Base-by-base conservation (phyloP, 495 filamentous ascomycete species). In the Podospora pseudopauciseta region DNA sequence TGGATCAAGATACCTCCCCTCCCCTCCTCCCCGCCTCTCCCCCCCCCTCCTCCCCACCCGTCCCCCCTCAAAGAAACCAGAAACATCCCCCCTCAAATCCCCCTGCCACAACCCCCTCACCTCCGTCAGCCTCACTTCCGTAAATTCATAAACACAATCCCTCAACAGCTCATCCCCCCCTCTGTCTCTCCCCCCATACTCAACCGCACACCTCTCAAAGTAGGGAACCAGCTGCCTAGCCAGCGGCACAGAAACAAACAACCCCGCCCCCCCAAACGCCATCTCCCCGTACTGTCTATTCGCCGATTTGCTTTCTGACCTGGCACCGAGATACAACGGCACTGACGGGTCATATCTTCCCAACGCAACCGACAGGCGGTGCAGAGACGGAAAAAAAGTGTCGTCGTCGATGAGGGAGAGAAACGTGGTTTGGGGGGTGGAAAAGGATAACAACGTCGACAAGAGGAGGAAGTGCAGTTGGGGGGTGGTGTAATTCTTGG, bases 391-490 rank as follows among this genome's bases (percentile, higher is more conserved):
- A 75, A 91, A 89, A 79, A 91, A 91, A 23, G 90, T 91, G 75
- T 92, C 90, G 76, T 92, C 89, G 72, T 91, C 89, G 54, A 90
- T 82, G 64, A 91, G 82, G 69, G 81, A 84, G 56, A 89, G 79
- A 88, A 89, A 92, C 60, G 82, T 76, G 23, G 87, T 89, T n/a
- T 83, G 77, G 11, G 82, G 81, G 28, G 80, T 81, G 23, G 86
- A 80, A 67, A 81, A 72, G 30, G 84, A 76, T 18, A 85, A 80
- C 67, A 91, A 85, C 5, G 84, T 81, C 65, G 84, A 79, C 7
- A 91, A 77, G 53, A 91, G 77, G 23, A 86, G 80, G 72, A 92
- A 90, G 75, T 91, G 89, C 68, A 87, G 84, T 65, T 87, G 85
- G 32, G 87, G 84, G 65, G 88, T 73, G 16, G 74, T 67, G 18